These are phyloP conservation scores for Ascomycota sp. DNA, from an alignment of 2,329 filamentous ascomycete genomes.

Conservation along the genomic window DNA sequence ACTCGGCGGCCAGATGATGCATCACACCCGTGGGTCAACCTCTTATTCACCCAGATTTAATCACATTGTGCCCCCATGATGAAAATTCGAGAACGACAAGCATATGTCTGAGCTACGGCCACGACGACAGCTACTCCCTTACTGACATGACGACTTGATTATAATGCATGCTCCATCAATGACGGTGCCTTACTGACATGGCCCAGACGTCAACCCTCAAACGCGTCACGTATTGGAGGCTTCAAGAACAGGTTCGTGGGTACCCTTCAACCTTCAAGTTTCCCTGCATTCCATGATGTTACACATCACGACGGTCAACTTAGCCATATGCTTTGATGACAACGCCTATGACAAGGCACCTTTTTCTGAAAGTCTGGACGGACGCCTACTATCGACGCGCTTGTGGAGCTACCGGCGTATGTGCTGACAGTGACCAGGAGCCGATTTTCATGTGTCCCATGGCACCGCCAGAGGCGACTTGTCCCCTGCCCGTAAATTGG, in stretches of 20 bases:
- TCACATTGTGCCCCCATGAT: constrained; percentile 33
- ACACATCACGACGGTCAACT: constrained; percentile 27
- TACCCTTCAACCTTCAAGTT: neutral
- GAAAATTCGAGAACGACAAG: constrained; percentile 68
- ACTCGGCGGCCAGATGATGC: constrained; percentile 1
- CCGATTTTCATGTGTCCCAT: too few relatives aligned
- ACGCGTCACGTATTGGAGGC: too few relatives aligned
- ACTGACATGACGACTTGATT: constrained; percentile 1
- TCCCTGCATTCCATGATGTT: constrained; percentile 16
- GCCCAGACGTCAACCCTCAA: neutral
- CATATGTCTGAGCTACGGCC: constrained; percentile 78
- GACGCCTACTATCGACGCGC: neutral
- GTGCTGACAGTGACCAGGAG: constrained; percentile 1
- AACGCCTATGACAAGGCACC: constrained; percentile 25
- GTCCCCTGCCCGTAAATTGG: too few relatives aligned
- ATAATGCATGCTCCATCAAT: neutral
- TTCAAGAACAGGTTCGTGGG: constrained; percentile 1
- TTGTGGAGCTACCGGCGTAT: neutral
- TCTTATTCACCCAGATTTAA: too few relatives aligned
- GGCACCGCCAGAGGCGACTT: too few relatives aligned
- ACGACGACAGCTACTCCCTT: constrained; percentile 19
- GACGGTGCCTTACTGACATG: neutral
- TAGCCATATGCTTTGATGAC: constrained; percentile 26
- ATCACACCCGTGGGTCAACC: too few relatives aligned
- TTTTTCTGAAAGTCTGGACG: constrained; percentile 8